A percentile compares a stretch with the other conserved stretches of the same genome.
Evolutionary conservation across 2,329 filamentous ascomycete genomes (phyloP).

Genomic region (Xylaria sp.): DNA sequence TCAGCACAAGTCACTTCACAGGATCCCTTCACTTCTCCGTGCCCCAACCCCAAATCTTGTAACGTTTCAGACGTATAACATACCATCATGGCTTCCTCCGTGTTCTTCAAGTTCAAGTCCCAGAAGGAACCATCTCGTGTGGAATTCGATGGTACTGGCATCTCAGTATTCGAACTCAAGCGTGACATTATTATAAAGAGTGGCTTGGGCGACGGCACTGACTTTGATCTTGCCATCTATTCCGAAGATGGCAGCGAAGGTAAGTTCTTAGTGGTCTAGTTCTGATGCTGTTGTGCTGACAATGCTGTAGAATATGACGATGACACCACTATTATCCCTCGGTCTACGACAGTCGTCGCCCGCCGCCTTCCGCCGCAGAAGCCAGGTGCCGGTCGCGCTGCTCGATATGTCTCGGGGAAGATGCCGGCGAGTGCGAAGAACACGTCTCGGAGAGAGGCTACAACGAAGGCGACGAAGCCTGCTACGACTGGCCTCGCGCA

Average conservation of each 20-base stretch:
- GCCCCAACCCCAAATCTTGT: slow-evolving; percentile 17
- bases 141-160: slow-evolving; percentile 95
- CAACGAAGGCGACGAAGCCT: slow-evolving; percentile 62
- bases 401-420: slow-evolving; percentile 94
- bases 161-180: slow-evolving; percentile 98
- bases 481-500: slow-evolving; percentile 62
- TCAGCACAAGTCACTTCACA: slow-evolving; percentile 1
- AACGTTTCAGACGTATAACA: slow-evolving; percentile 24
- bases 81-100: slow-evolving; percentile 84
- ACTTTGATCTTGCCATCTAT: slow-evolving; percentile 95
- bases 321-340: slow-evolving; percentile 95
- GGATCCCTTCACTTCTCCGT: slow-evolving; percentile 7
- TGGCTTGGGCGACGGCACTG: slow-evolving; percentile 90
- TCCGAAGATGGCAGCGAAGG: slow-evolving; percentile 90
- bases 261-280: slow-evolving; percentile 48
- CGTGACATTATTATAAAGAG: slow-evolving; percentile 96
- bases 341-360: slow-evolving; percentile 91
- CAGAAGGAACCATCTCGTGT: slow-evolving; percentile 94
- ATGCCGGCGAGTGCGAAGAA: slow-evolving; percentile 90
- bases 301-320: slow-evolving; percentile 81
- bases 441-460: slow-evolving; percentile 66
- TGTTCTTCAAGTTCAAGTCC: slow-evolving; percentile 99
- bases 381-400: slow-evolving; percentile 85
- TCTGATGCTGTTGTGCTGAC: slow-evolving; percentile 20
- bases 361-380: slow-evolving; percentile 82